phyloP scores from a whole-genome alignment of 1,139 yeast genomes.

The Eremothecium sinecaudum region DNA sequence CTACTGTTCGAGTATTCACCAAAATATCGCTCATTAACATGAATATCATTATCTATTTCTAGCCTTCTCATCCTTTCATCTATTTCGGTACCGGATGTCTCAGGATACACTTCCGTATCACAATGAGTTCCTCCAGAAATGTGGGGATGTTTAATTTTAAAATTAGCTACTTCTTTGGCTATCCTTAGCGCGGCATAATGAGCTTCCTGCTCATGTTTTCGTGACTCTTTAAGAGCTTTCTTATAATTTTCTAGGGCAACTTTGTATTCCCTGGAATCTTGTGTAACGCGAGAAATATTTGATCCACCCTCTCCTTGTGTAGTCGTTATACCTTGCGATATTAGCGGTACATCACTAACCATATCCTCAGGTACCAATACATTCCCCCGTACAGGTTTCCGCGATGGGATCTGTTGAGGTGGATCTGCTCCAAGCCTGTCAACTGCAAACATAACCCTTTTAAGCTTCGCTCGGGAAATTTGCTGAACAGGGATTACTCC shows the following conservation, averaged over 20 bases:
- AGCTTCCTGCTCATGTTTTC: conserved; percentile 66
- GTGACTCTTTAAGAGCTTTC: conserved; percentile 49
- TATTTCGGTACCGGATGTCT: conserved; percentile 18
- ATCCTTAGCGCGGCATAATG: conserved; percentile 60
- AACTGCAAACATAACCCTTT: conserved; percentile 67
- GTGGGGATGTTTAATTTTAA: conserved; percentile 8
- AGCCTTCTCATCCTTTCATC: conserved; percentile 31
- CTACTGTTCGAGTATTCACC: conserved; percentile 27
- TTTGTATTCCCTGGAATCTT: conserved; percentile 41
- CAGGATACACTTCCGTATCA: conserved; percentile 15
- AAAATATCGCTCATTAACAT: conserved; percentile 58
- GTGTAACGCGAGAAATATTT: conserved; percentile 29
- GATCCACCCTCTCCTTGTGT: conserved; percentile 11
- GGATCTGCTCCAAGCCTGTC: conserved; percentile 69
- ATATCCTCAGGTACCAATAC: conserved; percentile 66
- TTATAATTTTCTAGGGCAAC: conserved; percentile 51
- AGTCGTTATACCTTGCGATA: conserved; percentile 53
- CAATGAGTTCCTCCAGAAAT: conserved; percentile 7
- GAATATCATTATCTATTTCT: conserved; percentile 55
- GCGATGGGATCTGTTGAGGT: conserved; percentile 89
- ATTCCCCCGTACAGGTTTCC: conserved; percentile 74
- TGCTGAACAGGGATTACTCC: conserved; percentile 5
- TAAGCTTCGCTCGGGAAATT: conserved; percentile 32
- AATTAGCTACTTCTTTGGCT: conserved; percentile 51
- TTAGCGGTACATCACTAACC: conserved; percentile 50